Conservation (phyloP, 139 green algal species). For the Pleodorina starrii region DNA sequence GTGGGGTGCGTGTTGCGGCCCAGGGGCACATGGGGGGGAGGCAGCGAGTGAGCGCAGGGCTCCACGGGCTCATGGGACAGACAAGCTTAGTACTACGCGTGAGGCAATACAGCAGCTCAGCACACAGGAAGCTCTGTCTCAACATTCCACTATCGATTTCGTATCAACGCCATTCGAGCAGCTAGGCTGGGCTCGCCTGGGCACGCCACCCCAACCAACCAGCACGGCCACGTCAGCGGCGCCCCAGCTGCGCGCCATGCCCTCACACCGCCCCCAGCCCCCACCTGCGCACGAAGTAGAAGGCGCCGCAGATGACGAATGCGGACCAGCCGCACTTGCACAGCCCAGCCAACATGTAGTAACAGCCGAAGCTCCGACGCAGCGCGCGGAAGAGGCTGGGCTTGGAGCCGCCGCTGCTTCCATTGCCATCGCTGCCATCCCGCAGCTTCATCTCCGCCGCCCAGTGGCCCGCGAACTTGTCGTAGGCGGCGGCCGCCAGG, state of each 20-base stretch:
- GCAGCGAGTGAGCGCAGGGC: too few relatives aligned
- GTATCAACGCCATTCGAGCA: too few relatives aligned
- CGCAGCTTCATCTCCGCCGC: constrained; percentile 14
- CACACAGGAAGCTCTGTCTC: too few relatives aligned
- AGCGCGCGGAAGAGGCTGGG: constrained; percentile 15
- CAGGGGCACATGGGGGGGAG: too few relatives aligned
- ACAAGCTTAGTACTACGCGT: too few relatives aligned
- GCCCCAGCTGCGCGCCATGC: neutral
- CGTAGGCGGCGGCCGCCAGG: neutral
- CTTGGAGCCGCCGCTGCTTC: neutral
- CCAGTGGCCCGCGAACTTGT: neutral
- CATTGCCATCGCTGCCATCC: neutral
- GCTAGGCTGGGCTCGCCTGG: too few relatives aligned
- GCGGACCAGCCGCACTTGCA: constrained; percentile 54
- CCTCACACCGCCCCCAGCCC: neutral
- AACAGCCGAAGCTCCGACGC: constrained; percentile 1
- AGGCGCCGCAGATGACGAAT: constrained; percentile 57
- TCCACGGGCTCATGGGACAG: too few relatives aligned
- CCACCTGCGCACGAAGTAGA: constrained; percentile 58
- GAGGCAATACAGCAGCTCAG: too few relatives aligned
- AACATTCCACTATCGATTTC: too few relatives aligned
- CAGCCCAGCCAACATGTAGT: constrained; percentile 33
- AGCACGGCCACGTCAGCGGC: neutral
- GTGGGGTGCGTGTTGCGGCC: too few relatives aligned
- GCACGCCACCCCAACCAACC: neutral